These are phyloP conservation scores for Grifola frondosa DNA, from an alignment of 1,284 basidiomycete genomes.

Conservation along the genomic window DNA sequence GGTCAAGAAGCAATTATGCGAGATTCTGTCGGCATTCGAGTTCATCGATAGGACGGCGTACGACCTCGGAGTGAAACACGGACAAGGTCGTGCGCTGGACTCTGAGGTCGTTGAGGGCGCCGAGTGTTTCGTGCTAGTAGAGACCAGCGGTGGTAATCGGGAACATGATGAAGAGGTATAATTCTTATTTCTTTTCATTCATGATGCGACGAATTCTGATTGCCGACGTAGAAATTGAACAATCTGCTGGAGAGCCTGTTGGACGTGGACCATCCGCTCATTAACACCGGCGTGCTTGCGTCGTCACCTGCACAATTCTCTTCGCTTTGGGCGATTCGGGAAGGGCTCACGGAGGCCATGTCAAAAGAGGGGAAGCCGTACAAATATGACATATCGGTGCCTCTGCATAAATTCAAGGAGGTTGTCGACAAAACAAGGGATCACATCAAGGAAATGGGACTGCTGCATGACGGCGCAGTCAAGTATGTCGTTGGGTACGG, in stretches of 20 bases:
- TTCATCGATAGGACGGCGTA: slow-evolving; percentile 92
- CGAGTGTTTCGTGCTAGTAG: slow-evolving; percentile 89
- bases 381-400: slow-evolving; percentile 97
- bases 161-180: slow-evolving; percentile 94
- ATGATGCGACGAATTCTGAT: neutral
- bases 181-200: slow-evolving; percentile 2
- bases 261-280: slow-evolving; percentile 70
- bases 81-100: slow-evolving; percentile 65
- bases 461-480: slow-evolving; percentile 72
- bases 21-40: slow-evolving; percentile 98
- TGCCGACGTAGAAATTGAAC: slow-evolving; percentile 76
- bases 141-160: slow-evolving; percentile 92
- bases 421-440: slow-evolving; percentile 84
- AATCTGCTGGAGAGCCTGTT: slow-evolving; percentile 81
- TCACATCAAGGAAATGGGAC: slow-evolving; percentile 70
- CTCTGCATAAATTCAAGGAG: slow-evolving; percentile 85
- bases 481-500: slow-evolving; percentile 91
- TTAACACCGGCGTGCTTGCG: slow-evolving; percentile 91
- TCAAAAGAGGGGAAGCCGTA: slow-evolving; percentile 95
- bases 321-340: slow-evolving; percentile 92
- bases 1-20: slow-evolving; percentile 79
- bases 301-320: slow-evolving; percentile 91
- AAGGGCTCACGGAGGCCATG: slow-evolving; percentile 90
- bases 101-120: slow-evolving; percentile 73
- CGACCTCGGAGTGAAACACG: slow-evolving; percentile 79